Percentiles rank a stretch among this genome's conserved stretches.
Conservation (phyloP, 257 asterid genomes). For the Sherardia arvensis region DNA sequence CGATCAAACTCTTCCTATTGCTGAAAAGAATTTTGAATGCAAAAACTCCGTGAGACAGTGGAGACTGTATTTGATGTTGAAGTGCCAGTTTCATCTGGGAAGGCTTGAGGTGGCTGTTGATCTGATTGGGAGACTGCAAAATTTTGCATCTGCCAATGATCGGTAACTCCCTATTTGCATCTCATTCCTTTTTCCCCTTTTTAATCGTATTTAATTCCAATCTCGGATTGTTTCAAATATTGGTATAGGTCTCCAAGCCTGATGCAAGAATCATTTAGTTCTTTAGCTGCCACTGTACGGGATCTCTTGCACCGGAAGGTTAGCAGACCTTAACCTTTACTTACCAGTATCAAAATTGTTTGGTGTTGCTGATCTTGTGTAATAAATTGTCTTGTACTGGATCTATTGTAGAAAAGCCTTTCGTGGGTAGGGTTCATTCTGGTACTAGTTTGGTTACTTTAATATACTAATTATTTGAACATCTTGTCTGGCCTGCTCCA, state of each 20-base stretch:
- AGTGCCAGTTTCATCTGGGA: conserved; percentile 64
- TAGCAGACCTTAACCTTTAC: conserved; percentile 12
- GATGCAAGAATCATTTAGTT: conserved; percentile 30
- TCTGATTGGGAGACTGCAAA: conserved; percentile 61
- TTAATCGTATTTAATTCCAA: conserved; percentile 7
- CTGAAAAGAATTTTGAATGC: conserved; percentile 48
- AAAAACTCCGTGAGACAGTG: conserved; percentile 40
- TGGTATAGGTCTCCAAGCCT: conserved; percentile 36
- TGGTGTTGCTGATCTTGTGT: neutral
- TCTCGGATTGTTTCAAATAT: conserved; percentile 18
- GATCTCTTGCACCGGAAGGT: conserved; percentile 73
- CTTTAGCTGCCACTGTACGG: conserved; percentile 56
- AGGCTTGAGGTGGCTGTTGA: conserved; percentile 82
- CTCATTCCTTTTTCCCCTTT: neutral
- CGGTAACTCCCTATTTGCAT: conserved; percentile 28
- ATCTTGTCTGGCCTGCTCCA: neutral
- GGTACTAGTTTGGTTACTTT: neutral
- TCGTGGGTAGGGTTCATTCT: neutral
- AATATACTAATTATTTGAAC: neutral
- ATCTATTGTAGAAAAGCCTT: neutral
- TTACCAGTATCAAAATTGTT: neutral
- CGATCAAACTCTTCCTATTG: conserved; percentile 54
- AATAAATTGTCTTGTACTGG: neutral
- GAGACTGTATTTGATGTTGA: conserved; percentile 76
- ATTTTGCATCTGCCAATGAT: conserved; percentile 21